Evolutionary conservation across 768 basidiomycete species (phyloP), one percentile per base, ranked within the genome.

Genomic region (Phylloporus sp.): DNA sequence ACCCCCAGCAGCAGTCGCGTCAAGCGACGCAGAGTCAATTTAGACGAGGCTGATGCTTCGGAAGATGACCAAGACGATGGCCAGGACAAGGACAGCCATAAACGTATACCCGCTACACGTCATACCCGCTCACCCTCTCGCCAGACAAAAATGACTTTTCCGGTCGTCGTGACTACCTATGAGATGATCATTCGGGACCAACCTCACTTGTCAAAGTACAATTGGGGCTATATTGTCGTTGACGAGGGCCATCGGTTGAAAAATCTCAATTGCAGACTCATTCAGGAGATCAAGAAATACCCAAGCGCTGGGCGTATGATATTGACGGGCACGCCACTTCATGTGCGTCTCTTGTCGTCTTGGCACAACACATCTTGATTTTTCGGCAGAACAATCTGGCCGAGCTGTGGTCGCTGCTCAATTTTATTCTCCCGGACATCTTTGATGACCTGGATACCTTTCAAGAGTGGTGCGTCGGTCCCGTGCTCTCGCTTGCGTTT

Each of bases 231-330:
- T 65, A 91, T 98, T 65, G 91, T 98, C 53, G 95, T 99, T 3
- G 92, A 95, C 65, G 92, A 95, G 70, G 92, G 95, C 0, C 97
- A 99, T 70, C 77, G 95, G 22, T 69, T 99, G 65, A 98, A 98
- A 75, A 99, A 99, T 62, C 75, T 95, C 52, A 82, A 97, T 62
- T 93, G 92, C 70, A 86, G 82, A 72, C 80, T 97, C 15, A 90
- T 97, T 70, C 78, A 79, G 52, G 92, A 95, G 68, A 87, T 99
- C 59, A 95, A 94, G 72, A 82, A 83, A 60, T 94, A 93, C 64
- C 73, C 75, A 2, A 85, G 85, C 48, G 91, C 88, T 0, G 91
- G 92, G 36, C 76, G 97, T 42, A 88, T 97, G 81, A 88, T 99
- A 52, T 71, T 99, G 55, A 98, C 95, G 1, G 97, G 97, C 27